Percentiles rank a stretch among this genome's conserved stretches.
phyloP scores from a whole-genome alignment of 768 basidiomycete genomes.

The Leccinum arenicola region DNA sequence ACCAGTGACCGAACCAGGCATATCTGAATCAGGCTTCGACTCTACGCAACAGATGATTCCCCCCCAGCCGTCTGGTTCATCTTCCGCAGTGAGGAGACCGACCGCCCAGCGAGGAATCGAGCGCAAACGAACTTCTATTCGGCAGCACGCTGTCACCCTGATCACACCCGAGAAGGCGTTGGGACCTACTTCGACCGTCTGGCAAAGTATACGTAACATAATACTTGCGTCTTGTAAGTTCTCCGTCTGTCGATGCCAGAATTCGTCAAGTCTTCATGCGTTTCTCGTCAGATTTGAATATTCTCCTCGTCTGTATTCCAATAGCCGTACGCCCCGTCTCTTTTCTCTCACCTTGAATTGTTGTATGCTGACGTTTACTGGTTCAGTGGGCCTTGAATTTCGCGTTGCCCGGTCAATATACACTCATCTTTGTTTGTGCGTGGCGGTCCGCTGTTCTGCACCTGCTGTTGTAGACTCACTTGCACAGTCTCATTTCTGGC shows the following conservation, averaged over 20 bases:
- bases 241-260: neutral
- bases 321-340: conserved; percentile 47
- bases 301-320: conserved; percentile 71
- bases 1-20: conserved; percentile 12
- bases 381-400: conserved; percentile 73
- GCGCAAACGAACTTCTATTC: conserved; percentile 11
- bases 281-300: conserved; percentile 53
- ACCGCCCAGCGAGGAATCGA: neutral
- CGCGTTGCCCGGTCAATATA: conserved; percentile 47
- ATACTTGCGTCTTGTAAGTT: conserved; percentile 56
- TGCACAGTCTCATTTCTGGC: conserved; percentile 71
- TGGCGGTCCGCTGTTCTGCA: conserved; percentile 3
- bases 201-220: conserved; percentile 52
- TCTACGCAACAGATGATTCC: conserved; percentile 10
- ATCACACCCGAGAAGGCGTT: conserved; percentile 36
- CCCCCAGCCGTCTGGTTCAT: conserved; percentile 4
- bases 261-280: conserved; percentile 1
- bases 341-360: neutral
- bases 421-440: conserved; percentile 73
- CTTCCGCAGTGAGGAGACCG: conserved; percentile 14
- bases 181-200: conserved; percentile 43
- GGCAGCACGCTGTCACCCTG: conserved; percentile 28
- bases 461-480: neutral
- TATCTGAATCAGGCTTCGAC: conserved; percentile 1
- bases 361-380: conserved; percentile 1